phyloP scores from a whole-genome alignment of 1,139 yeast species.

The Suhomyces maxii region DNA sequence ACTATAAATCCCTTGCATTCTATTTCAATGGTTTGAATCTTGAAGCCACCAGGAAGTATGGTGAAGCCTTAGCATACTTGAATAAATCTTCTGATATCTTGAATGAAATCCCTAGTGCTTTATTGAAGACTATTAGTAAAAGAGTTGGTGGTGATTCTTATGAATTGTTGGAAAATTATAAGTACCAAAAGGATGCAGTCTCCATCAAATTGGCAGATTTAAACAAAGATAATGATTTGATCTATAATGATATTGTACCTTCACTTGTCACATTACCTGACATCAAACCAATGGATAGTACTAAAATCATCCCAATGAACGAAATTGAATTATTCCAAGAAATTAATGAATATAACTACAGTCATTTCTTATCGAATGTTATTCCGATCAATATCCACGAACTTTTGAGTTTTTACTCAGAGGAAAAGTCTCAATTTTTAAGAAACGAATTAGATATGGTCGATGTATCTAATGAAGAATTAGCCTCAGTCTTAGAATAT shows the following conservation, averaged over 20 bases:
- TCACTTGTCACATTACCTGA: constrained; percentile 55
- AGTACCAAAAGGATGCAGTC: constrained; percentile 47
- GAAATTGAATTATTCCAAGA: constrained; percentile 35
- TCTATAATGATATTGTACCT: constrained; percentile 79
- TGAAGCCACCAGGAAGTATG: constrained; percentile 57
- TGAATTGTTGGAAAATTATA: constrained; percentile 44
- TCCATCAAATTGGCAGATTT: constrained; percentile 48
- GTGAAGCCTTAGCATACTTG: constrained; percentile 74
- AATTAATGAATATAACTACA: constrained; percentile 56
- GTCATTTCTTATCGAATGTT: constrained; percentile 67
- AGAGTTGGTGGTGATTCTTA: constrained; percentile 23
- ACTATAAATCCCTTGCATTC: constrained; percentile 43
- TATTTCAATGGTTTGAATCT: constrained; percentile 55
- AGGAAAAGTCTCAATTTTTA: constrained; percentile 77
- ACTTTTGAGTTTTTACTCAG: constrained; percentile 82
- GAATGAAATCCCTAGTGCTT: constrained; percentile 26
- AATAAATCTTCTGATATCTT: constrained; percentile 49
- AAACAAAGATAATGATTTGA: constrained; percentile 83
- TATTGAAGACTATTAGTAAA: constrained; percentile 29
- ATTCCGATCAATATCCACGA: constrained; percentile 89
- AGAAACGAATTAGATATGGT: constrained; percentile 74
- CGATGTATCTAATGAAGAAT: constrained; percentile 79
- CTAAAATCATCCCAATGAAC: constrained; percentile 60
- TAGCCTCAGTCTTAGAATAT: constrained; percentile 74
- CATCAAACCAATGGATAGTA: constrained; percentile 74